phyloP scores from a whole-genome alignment of 371 early-diverging fungal species.

The Umbelopsis sp. region DNA sequence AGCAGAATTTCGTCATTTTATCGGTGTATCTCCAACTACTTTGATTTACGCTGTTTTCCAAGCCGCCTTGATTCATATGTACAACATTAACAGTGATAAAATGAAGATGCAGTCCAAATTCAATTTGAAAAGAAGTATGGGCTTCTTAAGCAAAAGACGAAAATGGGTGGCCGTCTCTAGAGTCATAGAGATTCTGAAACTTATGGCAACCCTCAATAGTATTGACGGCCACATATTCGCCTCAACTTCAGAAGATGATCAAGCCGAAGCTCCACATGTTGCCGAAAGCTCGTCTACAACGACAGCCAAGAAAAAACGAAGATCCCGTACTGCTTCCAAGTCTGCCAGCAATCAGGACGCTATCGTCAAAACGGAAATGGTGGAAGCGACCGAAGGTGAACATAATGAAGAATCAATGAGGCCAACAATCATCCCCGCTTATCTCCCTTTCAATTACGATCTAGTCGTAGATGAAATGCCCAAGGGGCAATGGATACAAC shows the following conservation, averaged over 20 bases:
- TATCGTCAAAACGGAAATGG: background rate
- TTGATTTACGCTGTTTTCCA: conserved; percentile 56
- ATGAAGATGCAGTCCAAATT: conserved; percentile 21
- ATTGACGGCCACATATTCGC: conserved; percentile 18
- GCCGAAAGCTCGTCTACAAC: background rate
- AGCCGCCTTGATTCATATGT: conserved; percentile 40
- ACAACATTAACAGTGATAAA: conserved; percentile 35
- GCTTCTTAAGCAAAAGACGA: conserved; percentile 31
- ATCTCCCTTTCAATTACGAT: background rate
- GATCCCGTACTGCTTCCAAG: conserved; percentile 7
- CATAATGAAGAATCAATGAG: background rate
- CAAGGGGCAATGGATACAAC: conserved; percentile 38
- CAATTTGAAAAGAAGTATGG: conserved; percentile 31
- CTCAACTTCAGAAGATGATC: conserved; percentile 17
- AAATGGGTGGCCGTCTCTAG: conserved; percentile 36
- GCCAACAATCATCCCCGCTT: background rate
- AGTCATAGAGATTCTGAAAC: conserved; percentile 38
- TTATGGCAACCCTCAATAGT: conserved; percentile 36
- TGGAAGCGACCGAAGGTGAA: background rate
- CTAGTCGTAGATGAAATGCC: conserved; percentile 30
- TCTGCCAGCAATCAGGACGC: background rate
- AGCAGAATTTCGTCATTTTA: conserved; percentile 20
- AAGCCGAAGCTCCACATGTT: background rate
- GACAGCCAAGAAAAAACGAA: background rate
- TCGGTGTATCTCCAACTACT: conserved; percentile 43